A percentile compares a stretch with the other conserved stretches of the same genome.
Evolutionary conservation across 805 yeast species (phyloP).

Genomic region (Jamesozyma gamospora): DNA sequence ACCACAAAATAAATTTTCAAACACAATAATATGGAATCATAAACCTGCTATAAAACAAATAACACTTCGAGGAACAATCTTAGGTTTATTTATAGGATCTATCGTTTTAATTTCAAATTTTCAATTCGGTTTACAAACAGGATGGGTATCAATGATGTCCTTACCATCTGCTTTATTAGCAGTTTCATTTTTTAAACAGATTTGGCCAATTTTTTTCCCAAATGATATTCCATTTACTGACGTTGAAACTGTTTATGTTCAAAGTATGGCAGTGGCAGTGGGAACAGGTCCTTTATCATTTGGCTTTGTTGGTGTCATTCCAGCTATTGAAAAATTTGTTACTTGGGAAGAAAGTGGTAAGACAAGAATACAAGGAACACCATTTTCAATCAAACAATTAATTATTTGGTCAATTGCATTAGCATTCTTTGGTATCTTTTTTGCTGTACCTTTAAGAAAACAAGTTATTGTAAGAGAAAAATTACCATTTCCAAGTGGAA

Average conservation of each 20-base stretch:
- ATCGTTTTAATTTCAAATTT: slow-evolving; percentile 80
- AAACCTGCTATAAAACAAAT: slow-evolving; percentile 54
- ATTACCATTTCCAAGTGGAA: slow-evolving; percentile 87
- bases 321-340: slow-evolving; percentile 86
- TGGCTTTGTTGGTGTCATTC: slow-evolving; percentile 90
- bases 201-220: slow-evolving; percentile 28
- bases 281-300: slow-evolving; percentile 96
- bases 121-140: slow-evolving; percentile 94
- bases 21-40: slow-evolving; percentile 29
- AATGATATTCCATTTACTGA: slow-evolving; percentile 51
- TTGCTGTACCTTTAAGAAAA: slow-evolving; percentile 78
- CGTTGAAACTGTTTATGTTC: slow-evolving; percentile 89
- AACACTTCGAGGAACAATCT: slow-evolving; percentile 61
- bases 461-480: slow-evolving; percentile 85
- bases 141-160: slow-evolving; percentile 99
- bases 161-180: slow-evolving; percentile 87
- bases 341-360: slow-evolving; percentile 67
- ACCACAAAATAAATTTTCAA: slow-evolving; percentile 1
- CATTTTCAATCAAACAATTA: slow-evolving; percentile 41
- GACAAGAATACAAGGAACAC: slow-evolving; percentile 23
- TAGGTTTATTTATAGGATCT: slow-evolving; percentile 80
- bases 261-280: slow-evolving; percentile 89
- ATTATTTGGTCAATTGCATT: slow-evolving; percentile 77
- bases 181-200: slow-evolving; percentile 64
- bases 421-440: slow-evolving; percentile 91